These are phyloP conservation scores for Starmerella etchellsii DNA, from an alignment of 805 yeast species.

Conservation along the genomic window DNA sequence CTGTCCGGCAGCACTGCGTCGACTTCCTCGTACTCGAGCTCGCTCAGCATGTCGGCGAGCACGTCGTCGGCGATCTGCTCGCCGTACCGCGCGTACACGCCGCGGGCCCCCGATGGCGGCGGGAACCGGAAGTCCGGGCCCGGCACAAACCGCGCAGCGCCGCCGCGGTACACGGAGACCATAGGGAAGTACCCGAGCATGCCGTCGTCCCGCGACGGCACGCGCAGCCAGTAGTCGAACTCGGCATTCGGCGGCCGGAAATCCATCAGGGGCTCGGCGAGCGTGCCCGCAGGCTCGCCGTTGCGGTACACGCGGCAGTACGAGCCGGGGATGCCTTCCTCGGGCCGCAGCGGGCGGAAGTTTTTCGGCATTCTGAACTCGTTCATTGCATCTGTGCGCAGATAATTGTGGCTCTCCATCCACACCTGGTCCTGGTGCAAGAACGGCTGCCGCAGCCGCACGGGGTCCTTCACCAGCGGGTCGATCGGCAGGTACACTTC, in stretches of 20 bases:
- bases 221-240: constrained; percentile 20
- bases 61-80: constrained; percentile 70
- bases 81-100: constrained; percentile 48
- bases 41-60: constrained; percentile 74
- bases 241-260: constrained; percentile 69
- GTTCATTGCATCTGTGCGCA: constrained; percentile 54
- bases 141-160: constrained; percentile 56
- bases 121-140: constrained; percentile 42
- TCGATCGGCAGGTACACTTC: constrained; percentile 52
- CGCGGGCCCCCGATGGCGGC: constrained; percentile 29
- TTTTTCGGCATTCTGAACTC: constrained; percentile 40
- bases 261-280: constrained; percentile 55
- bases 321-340: constrained; percentile 33
- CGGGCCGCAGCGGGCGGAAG: constrained; percentile 5
- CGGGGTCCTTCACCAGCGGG: constrained; percentile 12
- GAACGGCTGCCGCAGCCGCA: constrained; percentile 77
- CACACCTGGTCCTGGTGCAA: constrained; percentile 62
- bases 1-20: constrained; percentile 5
- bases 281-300: constrained; percentile 51
- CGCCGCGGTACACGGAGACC: constrained; percentile 68
- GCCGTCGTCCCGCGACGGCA: constrained; percentile 52
- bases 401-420: constrained; percentile 77
- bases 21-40: constrained; percentile 26
- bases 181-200: constrained; percentile 84
- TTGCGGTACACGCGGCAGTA: constrained; percentile 60